phyloP scores from a whole-genome alignment of 352 stramenopile genomes.

The Pelagophyceae sp. region DNA sequence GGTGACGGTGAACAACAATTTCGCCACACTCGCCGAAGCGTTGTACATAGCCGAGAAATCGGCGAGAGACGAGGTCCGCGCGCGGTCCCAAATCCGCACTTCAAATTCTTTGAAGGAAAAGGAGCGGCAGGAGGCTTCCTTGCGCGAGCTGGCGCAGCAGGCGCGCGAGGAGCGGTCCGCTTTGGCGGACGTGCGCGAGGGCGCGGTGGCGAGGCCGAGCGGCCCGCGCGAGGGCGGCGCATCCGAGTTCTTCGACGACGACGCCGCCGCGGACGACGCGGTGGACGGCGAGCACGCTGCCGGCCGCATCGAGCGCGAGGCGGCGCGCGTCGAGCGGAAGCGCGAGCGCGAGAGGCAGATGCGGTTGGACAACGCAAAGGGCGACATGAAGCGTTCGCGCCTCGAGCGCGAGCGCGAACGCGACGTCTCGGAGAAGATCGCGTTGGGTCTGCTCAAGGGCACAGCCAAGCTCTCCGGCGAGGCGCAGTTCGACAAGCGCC shows the following conservation, averaged over 20 bases:
- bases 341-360: conserved; percentile 85
- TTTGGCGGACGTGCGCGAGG: conserved; percentile 34
- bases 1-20: conserved; percentile 94
- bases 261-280: conserved; percentile 35
- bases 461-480: conserved; percentile 63
- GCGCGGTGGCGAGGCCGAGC: not conserved
- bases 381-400: conserved; percentile 45
- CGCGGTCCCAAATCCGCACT: conserved; percentile 66
- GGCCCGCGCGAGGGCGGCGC: conserved; percentile 10
- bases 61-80: conserved; percentile 89
- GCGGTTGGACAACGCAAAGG: conserved; percentile 81
- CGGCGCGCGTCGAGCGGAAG: conserved; percentile 77
- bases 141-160: conserved; percentile 82
- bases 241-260: conserved; percentile 33
- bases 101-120: conserved; percentile 66
- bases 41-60: conserved; percentile 95
- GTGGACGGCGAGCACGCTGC: conserved; percentile 34
- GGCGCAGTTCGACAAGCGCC: conserved; percentile 85
- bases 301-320: conserved; percentile 49
- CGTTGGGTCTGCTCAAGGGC: conserved; percentile 86
- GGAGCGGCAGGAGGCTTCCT: conserved; percentile 86
- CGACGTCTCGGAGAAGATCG: conserved; percentile 98
- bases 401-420: conserved; percentile 84
- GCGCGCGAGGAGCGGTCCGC: conserved; percentile 79
- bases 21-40: conserved; percentile 89